Evolutionary conservation across 2,329 filamentous ascomycete genomes (phyloP), one percentile per base, ranked within the genome.

Genomic region (Amylocarpus encephaloides): DNA sequence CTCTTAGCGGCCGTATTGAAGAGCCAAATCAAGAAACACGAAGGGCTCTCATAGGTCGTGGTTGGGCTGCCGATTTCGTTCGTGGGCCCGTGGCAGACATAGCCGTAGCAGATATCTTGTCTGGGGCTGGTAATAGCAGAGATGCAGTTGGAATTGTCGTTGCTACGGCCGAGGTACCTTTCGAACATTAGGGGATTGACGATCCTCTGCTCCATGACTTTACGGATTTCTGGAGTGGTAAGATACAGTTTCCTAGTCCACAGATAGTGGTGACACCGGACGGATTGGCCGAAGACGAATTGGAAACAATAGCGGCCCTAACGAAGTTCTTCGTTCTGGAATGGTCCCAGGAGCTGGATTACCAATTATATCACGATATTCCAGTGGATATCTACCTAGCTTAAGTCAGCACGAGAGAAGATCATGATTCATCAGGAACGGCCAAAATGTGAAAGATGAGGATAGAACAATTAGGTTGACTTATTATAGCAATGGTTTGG

Each of bases 281-380:
- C 9, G 29, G 11, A 10, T 26, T 6, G n/a, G 6, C 5, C 7
- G 12, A 19, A n/a, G 9, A 19, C 15, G n/a, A 15, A 5, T 29
- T 29, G 7, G 22, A 26, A 6, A 29, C 26, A 16, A 26, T 50
- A 15, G 29, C 45, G 30, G 66, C 65, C 16, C 50, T 67, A 49
- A 65, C 62, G 12, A 68, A 68, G 44, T 52, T 63, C 6, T 64
- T 67, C 41, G 62, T 67, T 13, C 51, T 67, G 30, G 64, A 67
- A 48, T 67, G 65, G 66, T 67, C 65, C 19, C 57, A 61, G 43
- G 65, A 67, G 46, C 63, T 68, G 11, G 64, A 68, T 54, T 67
- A 68, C 46, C 64, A 67, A 59, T 57, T 67, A 43, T 67, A 67
- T 49, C 64, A 67, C 46, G 56, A 67, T 19, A 49, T 67, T 12